Base-by-base conservation (phyloP, 1,284 basidiomycete species). In the Puccinia coronata region DNA sequence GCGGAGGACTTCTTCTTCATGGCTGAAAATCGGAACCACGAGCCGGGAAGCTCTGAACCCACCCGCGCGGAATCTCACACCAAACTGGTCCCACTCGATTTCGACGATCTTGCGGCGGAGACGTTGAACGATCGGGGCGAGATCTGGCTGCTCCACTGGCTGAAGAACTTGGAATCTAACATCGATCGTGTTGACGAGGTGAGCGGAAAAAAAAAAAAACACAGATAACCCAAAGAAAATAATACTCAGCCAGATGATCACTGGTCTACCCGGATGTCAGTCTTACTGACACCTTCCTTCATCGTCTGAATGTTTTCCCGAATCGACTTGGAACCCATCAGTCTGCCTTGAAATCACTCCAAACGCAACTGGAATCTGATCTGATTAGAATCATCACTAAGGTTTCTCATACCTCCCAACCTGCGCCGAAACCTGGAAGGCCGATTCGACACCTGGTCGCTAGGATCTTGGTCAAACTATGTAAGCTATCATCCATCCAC, bases 321-420 rank as follows among this genome's bases (percentile, higher is more conserved):
- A 81, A 20, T 39, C 0, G 65, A 82, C 20, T 84, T 85, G 34
- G 84, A 84, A 43, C 94, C 28, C 23, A 18, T 41, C 36, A 80
- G 77, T 67, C 25, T 71, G 53, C 67, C 18, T 49, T 80, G 23
- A 80, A 70, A 49, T 67, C 79, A 43, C 69, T 28, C 43, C 79
- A 73, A 47, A 36, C 79, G n/a, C 70, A 61, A 51, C 41, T 80
- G 20, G 55, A 80, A 59, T 61, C 70, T 47, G 79, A 80, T 80
- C 70, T 80, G n/a, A 25, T 80, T 39, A 57, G 43, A n/a, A 61
- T 80, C n/a, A 34, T 80, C 47, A 80, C 70, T 36, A 23, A 61
- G 12, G 31, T 65, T 47, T 36, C 79, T 23, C 57, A 70, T 55
- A 80, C 79, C 31, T 80, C 79, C 53, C 79, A 71, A 39, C 79